phyloP scores from a whole-genome alignment of 805 yeast species.

The Hanseniaspora thailandica region DNA sequence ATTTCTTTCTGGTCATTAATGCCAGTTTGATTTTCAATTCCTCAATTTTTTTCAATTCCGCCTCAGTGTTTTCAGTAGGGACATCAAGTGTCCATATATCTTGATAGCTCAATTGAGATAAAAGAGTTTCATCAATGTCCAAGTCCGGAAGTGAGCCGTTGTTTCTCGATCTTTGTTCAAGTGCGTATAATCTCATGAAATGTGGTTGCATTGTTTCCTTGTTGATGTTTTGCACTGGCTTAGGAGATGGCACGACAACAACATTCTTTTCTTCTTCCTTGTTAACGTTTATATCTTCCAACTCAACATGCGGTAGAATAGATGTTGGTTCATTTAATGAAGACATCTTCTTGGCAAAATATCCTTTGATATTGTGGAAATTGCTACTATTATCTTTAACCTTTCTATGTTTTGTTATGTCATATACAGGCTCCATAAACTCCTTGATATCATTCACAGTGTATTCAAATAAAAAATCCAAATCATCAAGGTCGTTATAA shows the following conservation, averaged over 20 bases:
- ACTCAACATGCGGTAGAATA: no score
- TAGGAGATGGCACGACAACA: not conserved
- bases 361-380: not conserved
- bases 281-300: not conserved
- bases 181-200: constrained; percentile 25
- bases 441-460: constrained; percentile 18
- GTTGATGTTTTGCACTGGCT: not conserved
- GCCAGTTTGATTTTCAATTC: constrained; percentile 24
- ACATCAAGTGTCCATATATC: constrained; percentile 22
- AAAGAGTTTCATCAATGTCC: constrained; percentile 24
- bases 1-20: constrained; percentile 24
- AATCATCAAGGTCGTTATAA: constrained; percentile 20
- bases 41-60: not conserved
- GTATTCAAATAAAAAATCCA: constrained; percentile 22
- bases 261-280: not conserved
- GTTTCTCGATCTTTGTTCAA: constrained; percentile 22
- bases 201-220: constrained; percentile 25
- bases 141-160: constrained; percentile 24
- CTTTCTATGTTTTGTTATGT: constrained; percentile 4
- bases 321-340: not conserved
- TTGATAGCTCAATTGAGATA: constrained; percentile 19
- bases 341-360: not conserved
- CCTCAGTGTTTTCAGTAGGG: not conserved
- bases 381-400: not conserved
- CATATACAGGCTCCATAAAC: constrained; percentile 21